Evolutionary conservation across 2,329 filamentous ascomycete genomes (phyloP).

Genomic region (Pseudogymnoascus sp.): DNA sequence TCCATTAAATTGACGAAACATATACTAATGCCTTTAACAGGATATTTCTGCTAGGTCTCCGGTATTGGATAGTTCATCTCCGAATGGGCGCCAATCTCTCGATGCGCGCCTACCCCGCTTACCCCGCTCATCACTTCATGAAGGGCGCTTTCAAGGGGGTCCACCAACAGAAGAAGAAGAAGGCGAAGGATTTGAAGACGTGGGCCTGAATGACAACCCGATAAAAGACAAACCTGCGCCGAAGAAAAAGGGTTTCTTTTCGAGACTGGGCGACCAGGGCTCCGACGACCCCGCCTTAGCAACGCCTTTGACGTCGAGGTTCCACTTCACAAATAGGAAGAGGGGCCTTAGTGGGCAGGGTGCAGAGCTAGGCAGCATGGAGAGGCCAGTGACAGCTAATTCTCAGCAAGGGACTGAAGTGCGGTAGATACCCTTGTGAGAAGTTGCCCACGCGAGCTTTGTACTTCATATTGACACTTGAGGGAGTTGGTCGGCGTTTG

Average conservation of each 20-base stretch:
- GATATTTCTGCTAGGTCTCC: slow-evolving; percentile 87
- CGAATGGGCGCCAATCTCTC: slow-evolving; percentile 64
- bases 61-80: slow-evolving; percentile 49
- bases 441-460: not conserved
- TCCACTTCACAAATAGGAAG: slow-evolving; percentile 55
- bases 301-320: slow-evolving; percentile 44
- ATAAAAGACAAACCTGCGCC: slow-evolving; percentile 42
- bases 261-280: slow-evolving; percentile 61
- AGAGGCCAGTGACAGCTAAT: slow-evolving; percentile 17
- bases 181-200: slow-evolving; percentile 83
- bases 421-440: not conserved
- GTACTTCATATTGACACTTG: not conserved
- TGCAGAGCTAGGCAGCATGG: slow-evolving; percentile 61
- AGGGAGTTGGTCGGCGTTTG: not conserved
- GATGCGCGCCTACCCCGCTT: slow-evolving; percentile 60
- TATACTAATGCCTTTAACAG: slow-evolving; percentile 39
- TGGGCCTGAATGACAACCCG: slow-evolving; percentile 72
- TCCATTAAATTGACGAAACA: slow-evolving; percentile 1
- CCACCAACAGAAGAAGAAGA: slow-evolving; percentile 66
- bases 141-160: slow-evolving; percentile 50
- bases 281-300: slow-evolving; percentile 31
- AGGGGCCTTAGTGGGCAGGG: slow-evolving; percentile 62
- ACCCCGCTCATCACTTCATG: slow-evolving; percentile 52
- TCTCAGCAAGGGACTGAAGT: not conserved
- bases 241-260: slow-evolving; percentile 71